Conservation (phyloP, 2,329 filamentous ascomycete genomes). For the Talaromyces sp. region DNA sequence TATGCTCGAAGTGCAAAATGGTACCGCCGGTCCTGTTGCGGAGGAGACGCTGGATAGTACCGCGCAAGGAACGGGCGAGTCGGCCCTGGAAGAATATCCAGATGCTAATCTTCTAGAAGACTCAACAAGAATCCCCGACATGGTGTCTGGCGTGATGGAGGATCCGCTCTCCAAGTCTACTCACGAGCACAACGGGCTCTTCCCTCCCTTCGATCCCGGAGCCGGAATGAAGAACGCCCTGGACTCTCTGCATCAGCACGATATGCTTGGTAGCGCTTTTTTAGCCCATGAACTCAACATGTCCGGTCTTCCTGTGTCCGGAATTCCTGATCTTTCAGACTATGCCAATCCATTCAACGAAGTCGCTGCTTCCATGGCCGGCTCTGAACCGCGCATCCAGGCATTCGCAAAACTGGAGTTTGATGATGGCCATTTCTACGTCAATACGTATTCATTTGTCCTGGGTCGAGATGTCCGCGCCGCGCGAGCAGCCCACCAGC, state of each 20-base stretch:
- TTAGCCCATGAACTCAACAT: slow-evolving; percentile 27
- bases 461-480: slow-evolving; percentile 59
- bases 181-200: slow-evolving; percentile 29
- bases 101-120: background rate
- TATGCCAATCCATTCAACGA: slow-evolving; percentile 28
- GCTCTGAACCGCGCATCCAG: slow-evolving; percentile 46
- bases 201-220: slow-evolving; percentile 31
- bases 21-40: background rate
- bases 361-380: slow-evolving; percentile 29
- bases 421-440: slow-evolving; percentile 62
- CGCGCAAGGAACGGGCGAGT: background rate
- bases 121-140: slow-evolving; percentile 17
- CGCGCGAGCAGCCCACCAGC: slow-evolving; percentile 42
- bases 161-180: slow-evolving; percentile 27
- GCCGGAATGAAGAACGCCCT: slow-evolving; percentile 29
- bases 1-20: background rate
- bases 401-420: slow-evolving; percentile 63
- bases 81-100: background rate
- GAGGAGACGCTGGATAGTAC: background rate
- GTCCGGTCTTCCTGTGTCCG: slow-evolving; percentile 19
- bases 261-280: slow-evolving; percentile 35
- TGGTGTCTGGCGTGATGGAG: slow-evolving; percentile 28
- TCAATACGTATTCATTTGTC: slow-evolving; percentile 59
- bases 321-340: slow-evolving; percentile 24
- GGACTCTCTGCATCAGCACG: slow-evolving; percentile 36